phyloP scores from a whole-genome alignment of 2,329 filamentous ascomycete genomes.

The Pyricularia sp. region DNA sequence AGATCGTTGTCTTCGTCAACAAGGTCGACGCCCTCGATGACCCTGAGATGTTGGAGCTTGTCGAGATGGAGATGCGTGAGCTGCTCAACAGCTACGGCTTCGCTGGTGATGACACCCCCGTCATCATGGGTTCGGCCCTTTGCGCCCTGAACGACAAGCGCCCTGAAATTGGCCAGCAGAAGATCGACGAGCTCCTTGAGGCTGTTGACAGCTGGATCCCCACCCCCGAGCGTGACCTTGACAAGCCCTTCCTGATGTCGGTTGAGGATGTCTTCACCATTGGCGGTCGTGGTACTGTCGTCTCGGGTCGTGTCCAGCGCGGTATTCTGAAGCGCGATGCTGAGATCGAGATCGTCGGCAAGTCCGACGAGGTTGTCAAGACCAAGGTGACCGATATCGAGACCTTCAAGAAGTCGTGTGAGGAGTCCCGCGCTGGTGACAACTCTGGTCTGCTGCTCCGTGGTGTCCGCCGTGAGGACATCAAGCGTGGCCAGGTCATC shows the following conservation, averaged over 20 bases:
- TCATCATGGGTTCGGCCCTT: constrained; percentile 93
- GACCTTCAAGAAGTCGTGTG: constrained; percentile 99
- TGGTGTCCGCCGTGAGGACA: constrained; percentile 91
- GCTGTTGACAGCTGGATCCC: constrained; percentile 96
- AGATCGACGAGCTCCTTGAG: constrained; percentile 85
- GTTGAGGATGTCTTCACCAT: constrained; percentile 91
- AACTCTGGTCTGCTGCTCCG: constrained; percentile 96
- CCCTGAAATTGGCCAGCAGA: constrained; percentile 75
- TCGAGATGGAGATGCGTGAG: constrained; percentile 99
- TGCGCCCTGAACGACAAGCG: constrained; percentile 83
- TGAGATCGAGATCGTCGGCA: constrained; percentile 92
- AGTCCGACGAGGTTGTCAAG: constrained; percentile 74
- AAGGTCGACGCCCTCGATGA: constrained; percentile 97
- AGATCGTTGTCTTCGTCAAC: constrained; percentile 99
- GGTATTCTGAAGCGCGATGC: constrained; percentile 87
- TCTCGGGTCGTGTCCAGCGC: constrained; percentile 94
- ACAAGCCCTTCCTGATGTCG: constrained; percentile 99
- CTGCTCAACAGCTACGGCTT: constrained; percentile 88
- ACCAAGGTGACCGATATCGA: constrained; percentile 99
- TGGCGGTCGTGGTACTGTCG: constrained; percentile 89
- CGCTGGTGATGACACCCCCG: constrained; percentile 95
- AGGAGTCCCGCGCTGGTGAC: constrained; percentile 91
- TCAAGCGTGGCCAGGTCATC: constrained; percentile 91
- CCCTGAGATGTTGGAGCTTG: constrained; percentile 98
- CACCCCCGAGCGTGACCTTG: constrained; percentile 83